Base-by-base conservation (phyloP, 768 basidiomycete species). In the Pleurotus djamor region DNA sequence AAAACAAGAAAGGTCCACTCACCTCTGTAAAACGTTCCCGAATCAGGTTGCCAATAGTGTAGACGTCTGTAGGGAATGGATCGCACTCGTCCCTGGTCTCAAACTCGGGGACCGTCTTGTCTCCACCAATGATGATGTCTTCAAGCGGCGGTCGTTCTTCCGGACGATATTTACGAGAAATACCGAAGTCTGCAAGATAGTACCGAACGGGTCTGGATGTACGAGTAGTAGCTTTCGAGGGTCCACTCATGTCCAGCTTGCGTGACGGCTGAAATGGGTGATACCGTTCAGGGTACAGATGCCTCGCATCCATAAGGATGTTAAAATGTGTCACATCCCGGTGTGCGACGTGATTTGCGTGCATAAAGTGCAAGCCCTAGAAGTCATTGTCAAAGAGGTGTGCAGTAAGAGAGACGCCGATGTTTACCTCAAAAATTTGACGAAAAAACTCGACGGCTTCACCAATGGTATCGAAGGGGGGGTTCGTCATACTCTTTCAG, bases 101-200 rank as follows among this genome's bases (percentile, higher is more conserved):
- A 41, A 72, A 71, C 52, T 77, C 76, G 2, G 74, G 75, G 0
- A 73, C 73, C 6, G 71, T 62, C 59, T 72, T 77, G 61, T 82
- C 77, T 1, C 70, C 79, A 0, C 80, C 78, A 48, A 64, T 62
- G 0, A 75, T 69, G 0, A 75, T 71, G 7, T 59, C 38, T 41
- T 73, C 74, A 0, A 64, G 61, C 0, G 73, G 70, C 0, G 71
- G 54, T 0, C 56, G 64, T 6, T 72, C 64, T 1, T 67, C 61
- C 0, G 71, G 67, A 9, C 57, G 58, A 57, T 71, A 75, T 16
- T 60, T 57, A 32, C 61, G 58, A 3, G 73, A 72, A 1, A 71
- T 16, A 33, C 71, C 72, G 52, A 72, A 76, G 48, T 75, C 73
- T n/a, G 67, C 68, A 35, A 72, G 49, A 60, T 71, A 71, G 45